Percentiles rank a stretch among this genome's conserved stretches.
Conservation (phyloP, 2,329 filamentous ascomycete species). For the Xylaria sp. region DNA sequence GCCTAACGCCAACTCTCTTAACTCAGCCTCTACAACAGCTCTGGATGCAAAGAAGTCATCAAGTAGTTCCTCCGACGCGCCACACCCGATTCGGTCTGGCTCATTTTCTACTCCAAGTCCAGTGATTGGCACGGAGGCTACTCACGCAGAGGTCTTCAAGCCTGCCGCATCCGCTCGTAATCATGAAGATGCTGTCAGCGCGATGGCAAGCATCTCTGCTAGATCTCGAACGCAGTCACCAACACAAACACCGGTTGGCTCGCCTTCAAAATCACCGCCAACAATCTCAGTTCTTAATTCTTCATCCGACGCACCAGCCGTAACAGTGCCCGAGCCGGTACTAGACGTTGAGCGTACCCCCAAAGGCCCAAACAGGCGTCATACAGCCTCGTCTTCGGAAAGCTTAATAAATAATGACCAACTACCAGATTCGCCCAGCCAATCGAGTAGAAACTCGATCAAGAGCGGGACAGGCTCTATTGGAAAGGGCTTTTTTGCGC, state of each 20-base stretch:
- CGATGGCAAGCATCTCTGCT: constrained; percentile 64
- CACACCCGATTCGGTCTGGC: constrained; percentile 68
- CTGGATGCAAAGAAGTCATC: constrained; percentile 59
- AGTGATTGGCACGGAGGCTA: constrained; percentile 73
- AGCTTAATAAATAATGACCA: constrained; percentile 42
- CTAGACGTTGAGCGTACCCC: constrained; percentile 40
- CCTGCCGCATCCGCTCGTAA: constrained; percentile 67
- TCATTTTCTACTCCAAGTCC: constrained; percentile 74
- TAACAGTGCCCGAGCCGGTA: constrained; percentile 38
- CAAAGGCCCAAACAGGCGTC: constrained; percentile 43
- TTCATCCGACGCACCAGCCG: constrained; percentile 44
- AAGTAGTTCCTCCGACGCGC: constrained; percentile 56
- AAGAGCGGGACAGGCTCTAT: constrained; percentile 48
- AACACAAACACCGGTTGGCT: constrained; percentile 42
- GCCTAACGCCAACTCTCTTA: constrained; percentile 45
- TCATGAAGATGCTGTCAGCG: constrained; percentile 67
- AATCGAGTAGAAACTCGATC: constrained; percentile 45
- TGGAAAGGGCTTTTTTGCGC: constrained; percentile 45
- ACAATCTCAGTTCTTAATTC: constrained; percentile 31
- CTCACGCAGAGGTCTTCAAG: constrained; percentile 73
- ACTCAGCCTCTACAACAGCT: constrained; percentile 60
- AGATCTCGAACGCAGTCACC: constrained; percentile 59
- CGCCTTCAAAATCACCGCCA: constrained; percentile 44
- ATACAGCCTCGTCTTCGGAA: constrained; percentile 48
- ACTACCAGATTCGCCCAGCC: constrained; percentile 40